These are phyloP conservation scores for Lactarius pseudohatsudake DNA, from an alignment of 768 basidiomycete genomes.

Conservation along the genomic window DNA sequence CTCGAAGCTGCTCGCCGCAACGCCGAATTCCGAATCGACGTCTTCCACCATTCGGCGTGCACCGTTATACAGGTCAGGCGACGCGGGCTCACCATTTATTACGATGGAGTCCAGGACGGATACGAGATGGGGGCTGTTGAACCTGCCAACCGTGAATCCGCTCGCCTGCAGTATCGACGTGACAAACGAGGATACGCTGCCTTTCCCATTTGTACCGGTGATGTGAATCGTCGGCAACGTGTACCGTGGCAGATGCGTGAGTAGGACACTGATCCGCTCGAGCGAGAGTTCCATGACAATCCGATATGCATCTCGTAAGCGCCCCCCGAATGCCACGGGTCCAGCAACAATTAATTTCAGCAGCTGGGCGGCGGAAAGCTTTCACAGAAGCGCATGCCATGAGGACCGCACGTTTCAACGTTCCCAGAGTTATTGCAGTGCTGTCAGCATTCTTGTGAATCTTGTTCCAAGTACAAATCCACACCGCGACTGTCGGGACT, in stretches of 20 bases:
- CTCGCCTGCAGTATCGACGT: constrained; percentile 68
- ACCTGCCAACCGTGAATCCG: constrained; percentile 69
- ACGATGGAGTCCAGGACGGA: constrained; percentile 73
- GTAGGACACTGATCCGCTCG: constrained; percentile 54
- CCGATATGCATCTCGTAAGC: too few species aligned
- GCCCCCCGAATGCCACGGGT: background rate
- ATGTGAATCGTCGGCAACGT: constrained; percentile 85
- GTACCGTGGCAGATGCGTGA: constrained; percentile 56
- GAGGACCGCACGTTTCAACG: background rate
- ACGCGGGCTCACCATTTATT: constrained; percentile 58
- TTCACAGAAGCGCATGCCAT: background rate
- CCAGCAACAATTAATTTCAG: background rate
- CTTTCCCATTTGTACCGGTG: constrained; percentile 97
- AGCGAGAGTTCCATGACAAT: constrained; percentile 56
- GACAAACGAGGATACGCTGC: constrained; percentile 82
- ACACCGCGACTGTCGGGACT: background rate
- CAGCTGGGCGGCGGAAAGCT: background rate
- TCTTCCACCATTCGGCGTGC: constrained; percentile 50
- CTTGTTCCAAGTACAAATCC: background rate
- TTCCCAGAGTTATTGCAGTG: background rate
- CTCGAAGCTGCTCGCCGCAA: constrained; percentile 75
- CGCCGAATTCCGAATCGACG: constrained; percentile 43
- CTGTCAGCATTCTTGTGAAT: background rate
- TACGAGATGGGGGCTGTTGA: constrained; percentile 92
- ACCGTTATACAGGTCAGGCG: constrained; percentile 45